These are phyloP conservation scores for Schizonepeta tenuifolia DNA, from an alignment of 257 asterid species.

Conservation along the genomic window DNA sequence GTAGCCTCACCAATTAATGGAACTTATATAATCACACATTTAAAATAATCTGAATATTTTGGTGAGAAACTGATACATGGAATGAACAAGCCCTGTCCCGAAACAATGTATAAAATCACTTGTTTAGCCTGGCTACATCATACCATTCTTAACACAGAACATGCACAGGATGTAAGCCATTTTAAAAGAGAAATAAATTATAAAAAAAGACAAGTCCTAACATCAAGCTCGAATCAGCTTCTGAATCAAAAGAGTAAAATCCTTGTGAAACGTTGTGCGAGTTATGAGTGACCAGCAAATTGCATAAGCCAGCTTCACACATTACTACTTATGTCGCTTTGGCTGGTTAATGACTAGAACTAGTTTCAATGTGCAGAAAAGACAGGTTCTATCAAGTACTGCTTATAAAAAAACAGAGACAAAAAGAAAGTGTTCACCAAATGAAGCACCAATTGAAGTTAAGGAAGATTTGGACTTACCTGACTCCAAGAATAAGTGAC, in stretches of 20 bases:
- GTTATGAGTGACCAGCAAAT: not conserved
- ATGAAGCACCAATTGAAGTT: conserved; percentile 10
- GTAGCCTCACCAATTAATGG: not conserved
- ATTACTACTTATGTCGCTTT: not conserved
- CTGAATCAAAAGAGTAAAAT: not conserved
- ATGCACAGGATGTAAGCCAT: not conserved
- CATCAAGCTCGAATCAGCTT: conserved; percentile 1
- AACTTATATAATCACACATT: not conserved
- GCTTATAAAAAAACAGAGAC: not conserved
- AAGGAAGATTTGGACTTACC: conserved; percentile 43
- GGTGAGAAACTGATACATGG: not conserved
- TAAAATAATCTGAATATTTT: not conserved
- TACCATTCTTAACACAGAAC: not conserved
- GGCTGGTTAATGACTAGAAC: not conserved
- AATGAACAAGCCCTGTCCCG: not conserved
- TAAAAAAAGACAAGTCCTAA: not conserved
- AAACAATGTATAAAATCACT: not conserved
- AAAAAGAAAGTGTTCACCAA: not conserved
- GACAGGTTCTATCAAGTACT: not conserved
- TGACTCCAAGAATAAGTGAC: conserved; percentile 84
- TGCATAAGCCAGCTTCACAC: not conserved
- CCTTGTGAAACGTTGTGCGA: not conserved
- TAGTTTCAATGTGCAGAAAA: not conserved
- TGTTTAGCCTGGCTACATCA: not conserved
- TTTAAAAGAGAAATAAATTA: not conserved